Base-by-base conservation (phyloP, 2,329 filamentous ascomycete genomes). In the Pyrenophora graminea region DNA sequence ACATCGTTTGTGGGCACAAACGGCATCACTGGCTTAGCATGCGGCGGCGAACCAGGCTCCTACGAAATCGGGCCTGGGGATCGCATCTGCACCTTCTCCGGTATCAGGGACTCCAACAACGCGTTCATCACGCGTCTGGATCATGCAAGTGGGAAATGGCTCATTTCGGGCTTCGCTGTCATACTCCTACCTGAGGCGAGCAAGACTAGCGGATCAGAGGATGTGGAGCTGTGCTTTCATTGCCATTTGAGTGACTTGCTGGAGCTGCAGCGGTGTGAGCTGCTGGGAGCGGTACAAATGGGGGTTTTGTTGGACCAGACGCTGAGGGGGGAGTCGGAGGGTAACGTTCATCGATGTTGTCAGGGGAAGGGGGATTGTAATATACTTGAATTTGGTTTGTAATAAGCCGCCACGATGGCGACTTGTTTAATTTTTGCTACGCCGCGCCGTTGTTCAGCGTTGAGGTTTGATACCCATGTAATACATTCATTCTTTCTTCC, bases 221-320 rank as follows among this genome's bases (percentile, higher is more conserved):
- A 30, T 13, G 27, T 9, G 27, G 27, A 30, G 27, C 32, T 58
- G 37, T 61, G 58, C 17, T 61, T 61, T 1, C 58, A 61, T 37
- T 61, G 58, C n/a, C 46, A 56, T 13, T 30, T 61, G 37, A 50
- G 47, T 9, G 58, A 61, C 18, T 27, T 61, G 10, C 31, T 61
- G 2, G 58, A 61, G 10, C 42, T 61, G 1, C 53, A 47, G 12
- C 52, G 58, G 2, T 61, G 58, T 19, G 47, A 46, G 6, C 44
- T 58, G 8, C 15, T 61, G 10, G 52, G 45, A 10, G 31, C 46
- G 1, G 18, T 19, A 7, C 58, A 61, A 13, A 45, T 61, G 25
- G 33, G 45, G 17, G 43, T 32, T 5, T 13, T 58, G 6, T n/a
- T 58, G 25, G 39, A 58, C 19, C 42, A 56, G 21, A 55, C 52